Evolutionary conservation across 1,284 basidiomycete species (phyloP), one percentile per base, ranked within the genome.

Genomic region (Tilletia setariae): DNA sequence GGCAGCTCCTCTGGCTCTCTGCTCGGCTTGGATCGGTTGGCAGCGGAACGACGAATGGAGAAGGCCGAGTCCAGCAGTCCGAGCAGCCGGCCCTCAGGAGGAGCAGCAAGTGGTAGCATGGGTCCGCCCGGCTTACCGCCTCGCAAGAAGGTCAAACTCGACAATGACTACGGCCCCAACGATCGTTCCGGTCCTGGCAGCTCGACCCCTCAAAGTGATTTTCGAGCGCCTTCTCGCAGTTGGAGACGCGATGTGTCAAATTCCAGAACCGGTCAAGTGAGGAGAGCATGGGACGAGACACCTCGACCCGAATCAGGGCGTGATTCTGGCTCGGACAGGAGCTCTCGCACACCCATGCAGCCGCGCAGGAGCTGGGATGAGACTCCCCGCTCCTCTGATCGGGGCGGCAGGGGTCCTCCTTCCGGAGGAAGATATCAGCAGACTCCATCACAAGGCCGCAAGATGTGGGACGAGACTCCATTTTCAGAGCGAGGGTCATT

Each of bases 41-140:
- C 89, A 91, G 4, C 47, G 88, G 94, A 98, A 81, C 87, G 86
- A 42, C 86, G 97, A 1, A 94, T 94, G 0, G 88, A 87, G 68
- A 92, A 94, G 81, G 97, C 83, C 86, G 91, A 61, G 88, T 87
- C 15, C 82, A 84, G 66, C 66, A 74, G 23, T 63, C 63, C 35
- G 6, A 40, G 6, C 35, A 40, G 35, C 35, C 4, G 35, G 11
- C 35, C 35, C 4, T 23, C 16, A 28, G 23, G 51, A 28, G 51
- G 4, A 25, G 21, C n/a, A 15, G 51, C 21, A 21, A 25, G 51
- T 25, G 51, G 51, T 25, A 25, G 23, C 21, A 53, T 32, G 23
- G 53, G n/a, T 53, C 63, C 40, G 9, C 66, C 47, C 46, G 23
- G 46, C 19, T 9, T 53, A 9, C 70, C 72, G 3, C 70, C 67